Base-by-base conservation (phyloP, 352 stramenopile species). In the Phytophthora meadii region DNA sequence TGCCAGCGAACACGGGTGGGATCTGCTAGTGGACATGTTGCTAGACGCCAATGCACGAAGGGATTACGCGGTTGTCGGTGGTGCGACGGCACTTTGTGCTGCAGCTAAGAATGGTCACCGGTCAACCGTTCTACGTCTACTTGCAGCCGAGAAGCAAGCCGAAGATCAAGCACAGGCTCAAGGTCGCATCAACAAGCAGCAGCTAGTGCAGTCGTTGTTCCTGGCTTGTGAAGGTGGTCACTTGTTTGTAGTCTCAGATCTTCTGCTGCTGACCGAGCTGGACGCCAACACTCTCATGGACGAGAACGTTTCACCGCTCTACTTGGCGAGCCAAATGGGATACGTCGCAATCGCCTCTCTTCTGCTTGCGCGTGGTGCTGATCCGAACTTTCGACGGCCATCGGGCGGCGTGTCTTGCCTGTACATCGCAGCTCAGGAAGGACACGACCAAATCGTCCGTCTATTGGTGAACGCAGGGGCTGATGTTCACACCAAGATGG, bases 301-400 rank as follows among this genome's bases (percentile, higher is more conserved):
- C 42, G 81, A 88, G 54, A 92, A 85, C 55, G 84, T 94, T 17
- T 84, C 87, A 17, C 84, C 84, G 42, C 76, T 95, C 27, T 95
- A 95, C 54, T 70, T 95, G 41, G 85, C 84, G 15, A 92, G 84
- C 54, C 87, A 95, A 68, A 95, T 95, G 82, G 87, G 87, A 19
- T 82, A 93, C 61, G 73, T 81, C 10, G 68, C 65, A 19, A 81
- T 94, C 17, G 86, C 84, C 4, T 68, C 81, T 17, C 41, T 90
- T 27, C 65, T 95, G 28, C 66, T 93, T 14, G 55, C 67, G 25
- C 79, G 78, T 25, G 77, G 84, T 0, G 87, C 85, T 3, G 67
- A 90, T 62, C 81, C 83, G 0, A 87, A 76, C 61, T 95, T 94
- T 41, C 77, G 72, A 8, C 82, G 87, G 0, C 79, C 79, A 0